A percentile compares a stretch with the other conserved stretches of the same genome.
Evolutionary conservation across 768 basidiomycete genomes (phyloP).

Genomic region (Panus rudis): DNA sequence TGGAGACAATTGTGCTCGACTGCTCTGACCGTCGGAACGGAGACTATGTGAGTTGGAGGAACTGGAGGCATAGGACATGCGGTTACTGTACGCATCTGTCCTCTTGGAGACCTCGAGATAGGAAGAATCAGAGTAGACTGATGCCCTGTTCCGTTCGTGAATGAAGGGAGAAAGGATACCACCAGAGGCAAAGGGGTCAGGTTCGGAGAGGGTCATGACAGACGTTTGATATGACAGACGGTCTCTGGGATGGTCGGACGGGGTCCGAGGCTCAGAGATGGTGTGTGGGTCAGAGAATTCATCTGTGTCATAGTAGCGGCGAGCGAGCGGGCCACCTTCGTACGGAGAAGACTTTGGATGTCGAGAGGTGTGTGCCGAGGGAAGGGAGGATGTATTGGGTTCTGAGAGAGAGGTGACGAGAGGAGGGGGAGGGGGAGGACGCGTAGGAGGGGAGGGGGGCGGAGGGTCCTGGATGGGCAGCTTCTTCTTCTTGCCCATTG

Average conservation of each 20-base stretch:
- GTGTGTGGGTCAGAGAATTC: constrained; percentile 20
- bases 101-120: constrained; percentile 38
- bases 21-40: constrained; percentile 13
- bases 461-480: constrained; percentile 48
- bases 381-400: constrained; percentile 3
- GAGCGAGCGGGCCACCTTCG: constrained; percentile 53
- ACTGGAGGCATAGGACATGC: constrained; percentile 51
- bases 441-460: constrained; percentile 12
- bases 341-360: constrained; percentile 22
- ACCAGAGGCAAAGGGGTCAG: constrained; percentile 56
- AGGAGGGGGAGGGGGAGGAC: constrained; percentile 14
- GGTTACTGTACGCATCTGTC: constrained; percentile 29
- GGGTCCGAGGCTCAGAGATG: constrained; percentile 42
- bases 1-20: too few relatives aligned
- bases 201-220: constrained; percentile 54
- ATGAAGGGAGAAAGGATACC: constrained; percentile 32
- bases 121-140: constrained; percentile 48
- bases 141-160: constrained; percentile 41
- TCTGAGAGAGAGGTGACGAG: constrained; percentile 13
- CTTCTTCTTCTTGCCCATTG: constrained; percentile 52
- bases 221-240: constrained; percentile 38
- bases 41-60: constrained; percentile 44
- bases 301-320: constrained; percentile 40
- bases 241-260: constrained; percentile 34
- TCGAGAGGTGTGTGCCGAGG: constrained; percentile 17